phyloP scores from a whole-genome alignment of 2,329 filamentous ascomycete species.

The Decorospora gaudefroyi region DNA sequence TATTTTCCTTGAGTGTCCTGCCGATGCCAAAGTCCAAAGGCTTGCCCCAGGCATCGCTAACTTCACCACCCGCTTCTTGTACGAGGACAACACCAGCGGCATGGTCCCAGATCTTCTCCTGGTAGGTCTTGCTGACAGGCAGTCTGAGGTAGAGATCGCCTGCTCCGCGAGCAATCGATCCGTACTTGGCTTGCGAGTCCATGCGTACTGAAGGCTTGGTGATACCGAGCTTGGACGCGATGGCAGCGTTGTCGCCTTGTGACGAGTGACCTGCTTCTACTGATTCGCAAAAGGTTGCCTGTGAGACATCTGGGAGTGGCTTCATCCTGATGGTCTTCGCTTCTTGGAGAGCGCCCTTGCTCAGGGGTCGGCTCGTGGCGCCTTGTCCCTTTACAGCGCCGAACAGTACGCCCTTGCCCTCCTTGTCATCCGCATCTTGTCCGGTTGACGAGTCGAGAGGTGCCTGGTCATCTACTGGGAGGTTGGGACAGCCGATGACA shows the following conservation, averaged over 20 bases:
- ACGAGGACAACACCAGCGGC: constrained; percentile 94
- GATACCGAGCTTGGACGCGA: constrained; percentile 84
- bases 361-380: constrained; percentile 76
- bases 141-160: constrained; percentile 93
- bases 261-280: constrained; percentile 92
- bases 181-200: constrained; percentile 98
- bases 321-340: constrained; percentile 78
- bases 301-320: constrained; percentile 69
- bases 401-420: constrained; percentile 84
- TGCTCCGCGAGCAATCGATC: constrained; percentile 87
- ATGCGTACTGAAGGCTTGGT: constrained; percentile 88
- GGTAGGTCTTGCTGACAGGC: constrained; percentile 82
- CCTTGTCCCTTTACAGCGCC: constrained; percentile 79
- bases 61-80: constrained; percentile 86
- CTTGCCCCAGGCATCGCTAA: constrained; percentile 86
- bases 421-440: constrained; percentile 71
- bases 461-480: constrained; percentile 81
- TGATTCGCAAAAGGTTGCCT: constrained; percentile 93
- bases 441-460: constrained; percentile 73
- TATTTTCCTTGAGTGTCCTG: constrained; percentile 84
- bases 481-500: constrained; percentile 92
- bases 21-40: constrained; percentile 84
- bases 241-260: constrained; percentile 83
- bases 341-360: constrained; percentile 58
- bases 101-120: constrained; percentile 99